A percentile compares a stretch with the other conserved stretches of the same genome.
Conservation (phyloP, 192 early-diverging fungal genomes). For the Dimargaris verticillata region DNA sequence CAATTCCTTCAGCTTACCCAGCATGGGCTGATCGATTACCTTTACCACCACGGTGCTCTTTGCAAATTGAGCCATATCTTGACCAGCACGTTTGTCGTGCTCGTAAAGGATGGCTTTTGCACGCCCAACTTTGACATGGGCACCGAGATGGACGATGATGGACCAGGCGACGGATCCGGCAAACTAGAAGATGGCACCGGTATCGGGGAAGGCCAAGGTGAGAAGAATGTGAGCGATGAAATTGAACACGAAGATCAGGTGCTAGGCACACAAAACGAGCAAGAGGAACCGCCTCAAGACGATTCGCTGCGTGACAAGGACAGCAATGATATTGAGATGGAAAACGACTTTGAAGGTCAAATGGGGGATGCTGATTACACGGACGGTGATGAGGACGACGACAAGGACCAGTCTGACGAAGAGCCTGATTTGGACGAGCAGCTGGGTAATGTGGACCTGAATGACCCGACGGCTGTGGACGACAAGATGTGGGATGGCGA, state of each 20-base stretch:
- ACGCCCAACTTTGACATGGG: constrained; percentile 53
- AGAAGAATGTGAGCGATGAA: constrained; percentile 91
- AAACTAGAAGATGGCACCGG: constrained; percentile 43
- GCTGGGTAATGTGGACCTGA: constrained; percentile 48
- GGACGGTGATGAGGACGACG: constrained; percentile 37
- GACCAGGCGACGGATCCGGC: constrained; percentile 14
- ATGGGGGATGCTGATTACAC: constrained; percentile 67
- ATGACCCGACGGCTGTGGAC: constrained; percentile 77
- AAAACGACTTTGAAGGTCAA: constrained; percentile 85
- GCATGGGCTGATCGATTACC: constrained; percentile 35
- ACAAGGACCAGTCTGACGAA: constrained; percentile 58
- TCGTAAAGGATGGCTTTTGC: constrained; percentile 78
- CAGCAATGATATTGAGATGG: constrained; percentile 89
- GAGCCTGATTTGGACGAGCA: constrained; percentile 54
- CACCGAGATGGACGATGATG: constrained; percentile 38
- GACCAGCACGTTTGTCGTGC: constrained; percentile 43
- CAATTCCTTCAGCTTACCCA: constrained; percentile 11
- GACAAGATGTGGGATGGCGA: constrained; percentile 93
- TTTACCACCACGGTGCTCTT: constrained; percentile 46
- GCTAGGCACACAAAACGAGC: constrained; percentile 67
- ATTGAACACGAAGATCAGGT: constrained; percentile 96
- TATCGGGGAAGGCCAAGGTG: constrained; percentile 69
- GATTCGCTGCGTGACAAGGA: constrained; percentile 45
- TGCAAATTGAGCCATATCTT: constrained; percentile 57
- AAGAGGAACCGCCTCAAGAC: constrained; percentile 31